These are phyloP conservation scores for Ustilago sp. DNA, from an alignment of 1,284 basidiomycete genomes.

Conservation along the genomic window DNA sequence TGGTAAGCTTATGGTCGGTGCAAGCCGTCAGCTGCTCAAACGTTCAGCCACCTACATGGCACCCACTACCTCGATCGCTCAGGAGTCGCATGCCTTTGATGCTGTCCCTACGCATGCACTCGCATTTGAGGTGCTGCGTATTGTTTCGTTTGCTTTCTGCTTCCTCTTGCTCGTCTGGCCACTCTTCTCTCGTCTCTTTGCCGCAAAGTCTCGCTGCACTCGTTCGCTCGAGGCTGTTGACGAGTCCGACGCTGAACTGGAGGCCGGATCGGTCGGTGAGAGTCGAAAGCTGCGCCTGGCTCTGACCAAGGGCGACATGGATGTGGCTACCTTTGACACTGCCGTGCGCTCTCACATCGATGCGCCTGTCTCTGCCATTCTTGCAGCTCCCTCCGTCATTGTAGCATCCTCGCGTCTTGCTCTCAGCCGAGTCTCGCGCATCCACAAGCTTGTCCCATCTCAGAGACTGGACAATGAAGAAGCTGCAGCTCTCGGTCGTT, in stretches of 20 bases:
- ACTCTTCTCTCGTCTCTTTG: slow-evolving; percentile 30
- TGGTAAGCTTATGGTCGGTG: slow-evolving; percentile 52
- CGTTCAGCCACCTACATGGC: slow-evolving; percentile 50
- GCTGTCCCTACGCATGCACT: slow-evolving; percentile 56
- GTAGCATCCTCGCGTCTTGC: slow-evolving; percentile 24
- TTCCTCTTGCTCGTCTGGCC: slow-evolving; percentile 56
- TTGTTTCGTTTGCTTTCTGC: slow-evolving; percentile 43
- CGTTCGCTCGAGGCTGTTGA: not conserved
- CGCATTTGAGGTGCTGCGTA: slow-evolving; percentile 57
- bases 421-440: slow-evolving; percentile 12
- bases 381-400: slow-evolving; percentile 22
- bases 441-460: slow-evolving; percentile 18
- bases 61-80: slow-evolving; percentile 14
- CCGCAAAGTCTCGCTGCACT: slow-evolving; percentile 7
- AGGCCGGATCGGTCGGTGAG: not conserved
- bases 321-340: slow-evolving; percentile 27
- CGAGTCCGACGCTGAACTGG: not conserved
- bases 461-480: slow-evolving; percentile 19
- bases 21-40: slow-evolving; percentile 65
- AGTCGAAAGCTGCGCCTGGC: slow-evolving; percentile 35
- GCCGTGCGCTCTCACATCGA: slow-evolving; percentile 19
- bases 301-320: slow-evolving; percentile 28
- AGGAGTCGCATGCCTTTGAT: slow-evolving; percentile 50
- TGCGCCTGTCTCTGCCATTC: slow-evolving; percentile 21
- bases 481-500: slow-evolving; percentile 38